Base-by-base conservation (phyloP, 2,329 filamentous ascomycete genomes). In the Colletotrichum sp. region DNA sequence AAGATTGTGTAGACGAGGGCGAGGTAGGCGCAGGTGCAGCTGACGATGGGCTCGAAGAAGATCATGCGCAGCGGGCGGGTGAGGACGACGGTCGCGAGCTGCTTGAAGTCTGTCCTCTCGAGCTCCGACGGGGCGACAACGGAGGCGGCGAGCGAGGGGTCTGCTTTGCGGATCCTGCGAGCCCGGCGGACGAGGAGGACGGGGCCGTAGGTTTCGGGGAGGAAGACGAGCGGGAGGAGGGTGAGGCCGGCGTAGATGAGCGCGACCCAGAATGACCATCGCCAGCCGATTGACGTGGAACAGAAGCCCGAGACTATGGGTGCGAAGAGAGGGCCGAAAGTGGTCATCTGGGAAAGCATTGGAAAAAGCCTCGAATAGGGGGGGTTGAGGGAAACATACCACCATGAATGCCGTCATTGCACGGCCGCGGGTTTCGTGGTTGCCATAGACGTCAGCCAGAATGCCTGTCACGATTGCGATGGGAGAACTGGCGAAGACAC, bases 41-140 rank as follows among this genome's bases (percentile, higher is more conserved):
- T 87, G 9, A 96, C 94, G 65, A 96, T 94, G 64, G 93, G 92
- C 81, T 97, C 95, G 58, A 89, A 92, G 66, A 90, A 59, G 36
- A 94, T 86, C 94, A 96, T 96, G 30, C 92, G 89, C 7, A 96
- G 83, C 0, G 95, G 94, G 1, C 94, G 86, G 2, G 92, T 93
- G 48, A 96, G 85, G 0, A 95, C 92, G n/a, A 94, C 90, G 2
- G 89, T 91, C n/a, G 92, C 82, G 68, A 95, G 88, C 78, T 94
- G 89, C 43, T 84, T 87, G 56, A 90, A 67, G 73, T 92, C 83
- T 59, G 88, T 88, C 68, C 88, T 85, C 79, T 94, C 91, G 26
- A 94, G 83, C 80, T 95, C 93, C 65, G 91, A 87, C 0, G 91
- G 90, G 2, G 94, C 90, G 67, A 91, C 85, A 67, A 92, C 89